These are phyloP conservation scores for Coleophoma crateriformis DNA, from an alignment of 2,329 filamentous ascomycete genomes.

Conservation along the genomic window DNA sequence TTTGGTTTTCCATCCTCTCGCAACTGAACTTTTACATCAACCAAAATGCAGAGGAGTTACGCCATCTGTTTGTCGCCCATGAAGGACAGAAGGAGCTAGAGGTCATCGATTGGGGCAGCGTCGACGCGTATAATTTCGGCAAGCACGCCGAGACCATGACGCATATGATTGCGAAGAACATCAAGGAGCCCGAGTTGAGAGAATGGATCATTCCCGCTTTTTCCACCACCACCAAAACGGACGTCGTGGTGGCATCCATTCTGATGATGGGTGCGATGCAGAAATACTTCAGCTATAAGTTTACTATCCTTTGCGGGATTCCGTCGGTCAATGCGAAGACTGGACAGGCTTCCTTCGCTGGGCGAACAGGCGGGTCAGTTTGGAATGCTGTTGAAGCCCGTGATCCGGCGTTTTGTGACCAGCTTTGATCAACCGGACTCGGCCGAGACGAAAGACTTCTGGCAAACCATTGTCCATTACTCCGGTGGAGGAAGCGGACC, in stretches of 20 bases:
- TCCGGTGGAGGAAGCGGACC: too few species aligned
- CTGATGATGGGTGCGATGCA: too few species aligned
- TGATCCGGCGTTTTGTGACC: too few species aligned
- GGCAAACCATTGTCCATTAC: too few species aligned
- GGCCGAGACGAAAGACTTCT: too few species aligned
- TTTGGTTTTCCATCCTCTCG: slow-evolving; percentile 44
- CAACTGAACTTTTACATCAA: slow-evolving; percentile 41
- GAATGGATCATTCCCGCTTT: slow-evolving; percentile 46
- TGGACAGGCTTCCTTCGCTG: too few species aligned
- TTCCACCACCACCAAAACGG: slow-evolving; percentile 38
- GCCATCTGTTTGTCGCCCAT: slow-evolving; percentile 34
- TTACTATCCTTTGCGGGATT: too few species aligned
- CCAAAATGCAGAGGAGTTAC: slow-evolving; percentile 35
- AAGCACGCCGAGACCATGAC: background rate
- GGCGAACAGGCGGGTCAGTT: too few species aligned
- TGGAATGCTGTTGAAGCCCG: too few species aligned
- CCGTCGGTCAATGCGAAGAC: too few species aligned
- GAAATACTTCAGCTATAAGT: too few species aligned
- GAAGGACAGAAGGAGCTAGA: slow-evolving; percentile 28
- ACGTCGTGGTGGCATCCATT: slow-evolving; percentile 22
- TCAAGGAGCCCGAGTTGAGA: slow-evolving; percentile 32
- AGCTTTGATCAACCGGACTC: too few species aligned
- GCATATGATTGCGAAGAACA: slow-evolving; percentile 14
- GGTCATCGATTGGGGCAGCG: slow-evolving; percentile 16
- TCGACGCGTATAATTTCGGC: background rate